Conservation (phyloP, 495 filamentous ascomycete genomes). For the Neohortaea acidophila region DNA sequence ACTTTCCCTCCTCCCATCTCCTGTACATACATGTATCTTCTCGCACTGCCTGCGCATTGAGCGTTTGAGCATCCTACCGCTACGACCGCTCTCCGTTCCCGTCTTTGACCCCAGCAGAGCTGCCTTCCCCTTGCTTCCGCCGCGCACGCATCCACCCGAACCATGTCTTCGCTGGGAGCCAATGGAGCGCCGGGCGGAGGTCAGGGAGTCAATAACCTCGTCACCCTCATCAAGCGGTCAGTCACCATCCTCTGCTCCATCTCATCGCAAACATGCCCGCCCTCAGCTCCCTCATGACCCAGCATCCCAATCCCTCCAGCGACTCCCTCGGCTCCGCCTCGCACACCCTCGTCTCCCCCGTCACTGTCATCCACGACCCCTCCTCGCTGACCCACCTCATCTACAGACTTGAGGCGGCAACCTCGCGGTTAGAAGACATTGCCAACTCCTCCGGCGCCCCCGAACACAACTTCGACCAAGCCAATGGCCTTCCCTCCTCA, state of each 20-base stretch:
- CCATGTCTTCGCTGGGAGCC: no score
- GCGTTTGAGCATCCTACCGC: no score
- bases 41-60: no score
- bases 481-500: conserved; percentile 20
- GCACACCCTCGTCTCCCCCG: conserved; percentile 9
- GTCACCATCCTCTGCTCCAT: conserved; percentile 12
- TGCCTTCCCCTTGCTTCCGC: no score
- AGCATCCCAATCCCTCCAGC: conserved; percentile 25
- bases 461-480: conserved; percentile 25
- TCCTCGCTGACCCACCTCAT: conserved; percentile 31
- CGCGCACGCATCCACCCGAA: no score
- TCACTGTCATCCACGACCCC: conserved; percentile 5
- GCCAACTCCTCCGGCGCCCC: conserved; percentile 51
- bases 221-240: conserved; percentile 96
- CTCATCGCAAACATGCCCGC: conserved; percentile 1
- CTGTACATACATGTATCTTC: no score
- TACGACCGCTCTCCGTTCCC: no score
- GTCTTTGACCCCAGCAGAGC: no score
- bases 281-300: conserved; percentile 1
- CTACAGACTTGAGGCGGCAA: conserved; percentile 90
- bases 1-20: no score
- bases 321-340: conserved; percentile 14
- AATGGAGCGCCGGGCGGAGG: no score
- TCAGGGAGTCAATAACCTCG: conserved; percentile 80
- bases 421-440: conserved; percentile 90